Base-by-base conservation (phyloP, 257 asterid genomes). In the Verbascum thapsus region DNA sequence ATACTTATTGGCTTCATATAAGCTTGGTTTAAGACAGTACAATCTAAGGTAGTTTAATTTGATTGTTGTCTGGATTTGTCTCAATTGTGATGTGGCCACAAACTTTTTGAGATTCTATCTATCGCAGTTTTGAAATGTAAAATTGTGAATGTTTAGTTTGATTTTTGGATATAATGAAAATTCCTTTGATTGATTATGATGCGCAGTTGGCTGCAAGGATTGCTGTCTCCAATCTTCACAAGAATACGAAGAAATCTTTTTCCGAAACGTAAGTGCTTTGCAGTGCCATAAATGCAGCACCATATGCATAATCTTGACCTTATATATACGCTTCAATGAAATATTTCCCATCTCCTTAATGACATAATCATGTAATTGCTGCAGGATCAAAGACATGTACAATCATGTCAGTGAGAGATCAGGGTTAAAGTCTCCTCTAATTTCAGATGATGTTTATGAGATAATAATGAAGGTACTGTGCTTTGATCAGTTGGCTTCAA, bases 121-220 rank as follows among this genome's bases (percentile, higher is more conserved):
- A 26, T 26, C 32, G 2, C 32, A 26, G 5, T 5, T 26, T 26
- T 26, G 3, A 5, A 26, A 26, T 26, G 32, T 26, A 5, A 26
- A 2, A 26, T 5, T 40, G 18, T 30, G 15, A 30, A 8, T 49
- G 11, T 16, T 37, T 5, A 16, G 32, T 22, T 40, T 1, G 39
- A 6, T 10, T 16, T 45, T 30, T 18, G 41, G 0, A 8, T 9
- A 5, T 45, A 15, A 47, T 42, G 34, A 17, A n/a, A 10, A 45
- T 30, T 64, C 39, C 35, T 57, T 9, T 38, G 15, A 3, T 47
- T 58, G 10, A 12, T 7, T 43, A 56, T 47, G 32, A 1, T 62
- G 67, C 85, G 67, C 85, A 94, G 99, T 74, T 94, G 87, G 99
- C 99, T 42, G 99, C 99, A 19, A 85, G 99, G 87, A 90, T 94